Conservation (phyloP, 2,329 filamentous ascomycete species). For the Phyllosticta ampelicida region DNA sequence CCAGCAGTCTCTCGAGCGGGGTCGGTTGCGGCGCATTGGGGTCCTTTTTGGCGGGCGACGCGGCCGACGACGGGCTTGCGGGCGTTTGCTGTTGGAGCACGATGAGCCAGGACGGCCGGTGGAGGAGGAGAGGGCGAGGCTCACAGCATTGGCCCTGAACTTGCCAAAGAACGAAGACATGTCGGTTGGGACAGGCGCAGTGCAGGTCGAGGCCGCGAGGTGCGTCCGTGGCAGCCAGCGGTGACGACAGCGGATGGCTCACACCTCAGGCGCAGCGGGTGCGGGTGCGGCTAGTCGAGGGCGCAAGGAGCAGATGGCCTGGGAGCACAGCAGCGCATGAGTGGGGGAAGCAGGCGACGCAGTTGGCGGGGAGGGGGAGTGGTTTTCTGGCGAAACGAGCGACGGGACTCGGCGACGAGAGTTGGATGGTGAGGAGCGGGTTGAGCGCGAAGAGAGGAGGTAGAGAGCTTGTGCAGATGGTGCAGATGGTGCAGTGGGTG, state of each 20-base stretch:
- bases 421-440: neutral
- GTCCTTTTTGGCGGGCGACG: slow-evolving; percentile 48
- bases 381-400: neutral
- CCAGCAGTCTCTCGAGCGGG: slow-evolving; percentile 64
- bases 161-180: slow-evolving; percentile 47
- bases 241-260: neutral
- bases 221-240: neutral
- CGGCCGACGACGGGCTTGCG: slow-evolving; percentile 35
- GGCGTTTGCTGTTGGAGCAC: slow-evolving; percentile 31
- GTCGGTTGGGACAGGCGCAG: slow-evolving; percentile 12
- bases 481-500: no score
- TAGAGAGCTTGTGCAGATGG: no score
- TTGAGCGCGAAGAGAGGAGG: neutral
- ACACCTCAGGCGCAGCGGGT: neutral
- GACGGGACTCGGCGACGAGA: neutral
- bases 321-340: neutral
- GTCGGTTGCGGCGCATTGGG: slow-evolving; percentile 45
- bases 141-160: slow-evolving; percentile 39
- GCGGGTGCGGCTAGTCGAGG: neutral
- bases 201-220: slow-evolving; percentile 5
- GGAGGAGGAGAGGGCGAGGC: slow-evolving; percentile 16
- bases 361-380: neutral
- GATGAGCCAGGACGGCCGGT: slow-evolving; percentile 4
- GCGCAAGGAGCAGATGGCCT: neutral
- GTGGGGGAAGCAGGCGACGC: neutral